phyloP scores from a whole-genome alignment of 306 rosid genomes.

The Trifolium repens region DNA sequence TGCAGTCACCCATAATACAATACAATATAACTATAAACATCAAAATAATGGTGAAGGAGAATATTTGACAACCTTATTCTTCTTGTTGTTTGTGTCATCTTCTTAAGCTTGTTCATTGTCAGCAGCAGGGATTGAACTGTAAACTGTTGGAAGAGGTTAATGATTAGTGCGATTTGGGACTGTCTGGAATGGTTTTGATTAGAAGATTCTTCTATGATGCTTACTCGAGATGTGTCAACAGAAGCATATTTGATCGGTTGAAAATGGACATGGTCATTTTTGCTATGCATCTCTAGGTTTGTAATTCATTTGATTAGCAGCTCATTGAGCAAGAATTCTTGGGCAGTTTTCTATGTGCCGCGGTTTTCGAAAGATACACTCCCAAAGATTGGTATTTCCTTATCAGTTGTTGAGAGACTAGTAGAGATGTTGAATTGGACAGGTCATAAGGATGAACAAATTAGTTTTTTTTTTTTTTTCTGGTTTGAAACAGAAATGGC shows the following conservation, averaged over 20 bases:
- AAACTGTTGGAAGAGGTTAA: too few species aligned
- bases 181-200: too few species aligned
- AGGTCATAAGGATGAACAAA: conserved; percentile 62
- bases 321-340: conserved; percentile 81
- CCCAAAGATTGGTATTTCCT: conserved; percentile 76
- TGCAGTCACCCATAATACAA: background rate
- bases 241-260: too few species aligned
- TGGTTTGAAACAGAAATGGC: background rate
- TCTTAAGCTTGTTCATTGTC: background rate
- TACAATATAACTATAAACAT: background rate
- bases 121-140: background rate
- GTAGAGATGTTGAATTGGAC: conserved; percentile 96
- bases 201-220: too few species aligned
- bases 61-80: background rate
- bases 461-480: background rate
- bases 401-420: conserved; percentile 70
- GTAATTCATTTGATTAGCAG: conserved; percentile 83
- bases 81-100: background rate
- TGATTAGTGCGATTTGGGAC: too few species aligned
- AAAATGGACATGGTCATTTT: too few species aligned
- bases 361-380: conserved; percentile 75
- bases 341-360: conserved; percentile 53
- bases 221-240: too few species aligned
- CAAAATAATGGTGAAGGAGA: background rate
- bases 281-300: conserved; percentile 54